These are phyloP conservation scores for Termitomyces sp. DNA, from an alignment of 768 basidiomycete genomes.

Conservation along the genomic window DNA sequence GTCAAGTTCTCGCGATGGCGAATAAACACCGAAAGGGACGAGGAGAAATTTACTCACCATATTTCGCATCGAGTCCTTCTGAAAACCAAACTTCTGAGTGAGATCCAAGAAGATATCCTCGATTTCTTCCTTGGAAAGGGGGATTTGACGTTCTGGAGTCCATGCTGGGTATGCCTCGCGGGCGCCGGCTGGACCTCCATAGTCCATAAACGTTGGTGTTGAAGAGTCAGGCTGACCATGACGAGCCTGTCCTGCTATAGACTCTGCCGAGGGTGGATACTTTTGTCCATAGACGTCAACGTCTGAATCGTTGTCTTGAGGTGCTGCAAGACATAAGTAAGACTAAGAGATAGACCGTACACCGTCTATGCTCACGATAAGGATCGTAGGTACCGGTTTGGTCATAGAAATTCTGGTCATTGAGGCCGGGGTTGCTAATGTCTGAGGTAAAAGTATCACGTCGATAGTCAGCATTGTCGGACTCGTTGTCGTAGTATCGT, in stretches of 20 bases:
- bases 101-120: constrained; percentile 98
- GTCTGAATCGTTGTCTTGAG: constrained; percentile 84
- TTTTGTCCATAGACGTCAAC: constrained; percentile 68
- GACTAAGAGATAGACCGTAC: constrained; percentile 3
- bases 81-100: constrained; percentile 98
- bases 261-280: constrained; percentile 74
- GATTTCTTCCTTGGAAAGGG: constrained; percentile 98
- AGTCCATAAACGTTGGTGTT: constrained; percentile 71
- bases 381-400: constrained; percentile 57
- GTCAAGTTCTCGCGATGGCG: constrained; percentile 11
- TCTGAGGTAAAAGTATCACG: constrained; percentile 72
- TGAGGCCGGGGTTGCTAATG: constrained; percentile 57
- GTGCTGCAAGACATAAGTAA: constrained; percentile 40
- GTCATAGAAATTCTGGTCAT: constrained; percentile 68
- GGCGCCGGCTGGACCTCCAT: constrained; percentile 47
- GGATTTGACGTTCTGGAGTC: constrained; percentile 88
- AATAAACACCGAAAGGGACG: constrained; percentile 3
- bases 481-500: constrained; percentile 74
- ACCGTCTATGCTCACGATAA: constrained; percentile 43
- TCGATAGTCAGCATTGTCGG: constrained; percentile 63
- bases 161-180: constrained; percentile 94
- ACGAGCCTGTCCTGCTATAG: constrained; percentile 47
- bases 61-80: constrained; percentile 91
- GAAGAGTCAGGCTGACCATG: constrained; percentile 65
- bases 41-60: constrained; percentile 58